A percentile compares a stretch with the other conserved stretches of the same genome.
Conservation (phyloP, 495 filamentous ascomycete genomes). For the Xylaria nigripes region DNA sequence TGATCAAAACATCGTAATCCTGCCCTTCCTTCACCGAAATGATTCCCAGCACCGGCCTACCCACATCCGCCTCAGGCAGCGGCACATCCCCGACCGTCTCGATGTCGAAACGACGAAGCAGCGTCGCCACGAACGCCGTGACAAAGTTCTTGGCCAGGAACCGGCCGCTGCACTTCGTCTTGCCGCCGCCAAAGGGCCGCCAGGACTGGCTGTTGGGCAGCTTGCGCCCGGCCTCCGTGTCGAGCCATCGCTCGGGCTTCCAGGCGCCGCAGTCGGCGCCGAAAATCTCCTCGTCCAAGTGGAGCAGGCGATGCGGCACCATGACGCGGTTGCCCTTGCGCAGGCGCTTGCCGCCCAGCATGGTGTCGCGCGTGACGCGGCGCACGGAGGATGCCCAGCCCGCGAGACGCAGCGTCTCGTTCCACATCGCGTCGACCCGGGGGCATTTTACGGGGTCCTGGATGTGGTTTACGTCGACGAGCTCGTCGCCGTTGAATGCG, state of each 20-base stretch:
- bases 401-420: slow-evolving; percentile 18
- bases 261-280: slow-evolving; percentile 11
- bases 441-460: slow-evolving; percentile 12
- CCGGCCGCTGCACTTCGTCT: slow-evolving; percentile 25
- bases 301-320: slow-evolving; percentile 27
- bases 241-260: slow-evolving; percentile 19
- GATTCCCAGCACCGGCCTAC: slow-evolving; percentile 22
- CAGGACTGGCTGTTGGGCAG: slow-evolving; percentile 14
- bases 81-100: slow-evolving; percentile 4
- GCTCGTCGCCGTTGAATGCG: slow-evolving; percentile 7
- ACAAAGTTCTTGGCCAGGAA: slow-evolving; percentile 18
- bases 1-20: slow-evolving; percentile 12
- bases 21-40: slow-evolving; percentile 15
- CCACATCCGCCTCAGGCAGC: slow-evolving; percentile 16
- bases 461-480: slow-evolving; percentile 10
- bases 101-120: slow-evolving; percentile 20
- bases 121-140: slow-evolving; percentile 20
- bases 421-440: slow-evolving; percentile 14
- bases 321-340: slow-evolving; percentile 21
- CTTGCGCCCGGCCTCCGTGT: slow-evolving; percentile 5
- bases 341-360: slow-evolving; percentile 18
- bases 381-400: slow-evolving; percentile 18
- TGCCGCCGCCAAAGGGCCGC: slow-evolving; percentile 28
- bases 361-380: slow-evolving; percentile 14
- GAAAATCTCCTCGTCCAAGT: slow-evolving; percentile 22